Percentiles rank a stretch among this genome's conserved stretches.
phyloP scores from a whole-genome alignment of 2,329 filamentous ascomycete species.

The Aspergillus sp. region DNA sequence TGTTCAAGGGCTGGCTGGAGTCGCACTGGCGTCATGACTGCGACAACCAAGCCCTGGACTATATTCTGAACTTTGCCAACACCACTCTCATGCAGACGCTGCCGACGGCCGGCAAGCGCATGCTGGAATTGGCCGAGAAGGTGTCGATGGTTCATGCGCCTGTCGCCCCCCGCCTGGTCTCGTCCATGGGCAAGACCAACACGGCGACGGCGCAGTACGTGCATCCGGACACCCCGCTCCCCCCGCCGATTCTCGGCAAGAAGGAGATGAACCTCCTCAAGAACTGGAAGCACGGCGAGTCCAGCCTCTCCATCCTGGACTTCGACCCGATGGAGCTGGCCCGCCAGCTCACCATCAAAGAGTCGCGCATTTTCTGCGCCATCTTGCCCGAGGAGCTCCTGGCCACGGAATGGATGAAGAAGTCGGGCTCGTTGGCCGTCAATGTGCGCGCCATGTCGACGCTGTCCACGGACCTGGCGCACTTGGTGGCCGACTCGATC shows the following conservation, averaged over 20 bases:
- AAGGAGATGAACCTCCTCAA: constrained; percentile 71
- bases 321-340: constrained; percentile 90
- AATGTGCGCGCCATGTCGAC: constrained; percentile 95
- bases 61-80: constrained; percentile 79
- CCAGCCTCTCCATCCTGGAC: constrained; percentile 73
- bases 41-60: constrained; percentile 71
- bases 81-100: constrained; percentile 66
- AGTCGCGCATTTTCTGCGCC: constrained; percentile 85
- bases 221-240: constrained; percentile 69
- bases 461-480: constrained; percentile 86
- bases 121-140: constrained; percentile 75
- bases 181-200: constrained; percentile 84
- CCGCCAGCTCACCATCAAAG: constrained; percentile 87
- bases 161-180: constrained; percentile 77
- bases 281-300: constrained; percentile 71
- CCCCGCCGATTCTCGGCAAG: constrained; percentile 68
- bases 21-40: constrained; percentile 87
- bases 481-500: constrained; percentile 90
- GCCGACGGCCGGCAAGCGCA: constrained; percentile 74
- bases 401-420: constrained; percentile 91
- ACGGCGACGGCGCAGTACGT: constrained; percentile 71
- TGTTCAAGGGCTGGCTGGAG: constrained; percentile 96
- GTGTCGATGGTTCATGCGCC: constrained; percentile 71
- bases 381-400: constrained; percentile 91
- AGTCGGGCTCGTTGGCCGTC: constrained; percentile 71